phyloP scores from a whole-genome alignment of 345 rosid species.

The Salix arbutifolia region DNA sequence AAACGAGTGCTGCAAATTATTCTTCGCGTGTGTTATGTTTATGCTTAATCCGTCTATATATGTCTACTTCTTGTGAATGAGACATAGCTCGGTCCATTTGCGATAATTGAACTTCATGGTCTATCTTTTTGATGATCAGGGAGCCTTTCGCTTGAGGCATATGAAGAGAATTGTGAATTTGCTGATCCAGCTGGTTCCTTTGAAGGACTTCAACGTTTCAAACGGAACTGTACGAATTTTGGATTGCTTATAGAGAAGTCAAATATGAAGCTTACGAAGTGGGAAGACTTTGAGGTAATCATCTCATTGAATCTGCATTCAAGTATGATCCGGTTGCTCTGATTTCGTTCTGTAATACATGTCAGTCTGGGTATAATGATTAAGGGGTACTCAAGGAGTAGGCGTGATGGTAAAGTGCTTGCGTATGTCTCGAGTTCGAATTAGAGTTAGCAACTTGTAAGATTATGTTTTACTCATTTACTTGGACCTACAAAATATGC shows the following conservation, averaged over 20 bases:
- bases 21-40: too few species aligned
- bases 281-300: slow-evolving; percentile 80
- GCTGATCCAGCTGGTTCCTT: slow-evolving; percentile 99
- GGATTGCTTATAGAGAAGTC: slow-evolving; percentile 76
- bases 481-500: too few species aligned
- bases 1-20: too few species aligned
- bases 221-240: slow-evolving; percentile 84
- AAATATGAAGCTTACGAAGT: slow-evolving; percentile 78
- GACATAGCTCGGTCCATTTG: too few species aligned
- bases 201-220: slow-evolving; percentile 78
- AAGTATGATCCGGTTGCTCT: not conserved
- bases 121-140: slow-evolving; percentile 37
- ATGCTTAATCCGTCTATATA: too few species aligned
- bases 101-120: too few species aligned
- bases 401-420: too few species aligned
- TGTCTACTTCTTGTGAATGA: too few species aligned
- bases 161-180: slow-evolving; percentile 87
- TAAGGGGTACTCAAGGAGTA: not conserved
- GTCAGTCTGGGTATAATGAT: not conserved
- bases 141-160: slow-evolving; percentile 60
- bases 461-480: too few species aligned
- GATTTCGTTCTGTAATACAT: not conserved
- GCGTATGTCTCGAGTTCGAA: too few species aligned
- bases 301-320: not conserved
- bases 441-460: too few species aligned